Base-by-base conservation (phyloP, 176 grass and related monocot genomes). In the Cymbopogon citratus region DNA sequence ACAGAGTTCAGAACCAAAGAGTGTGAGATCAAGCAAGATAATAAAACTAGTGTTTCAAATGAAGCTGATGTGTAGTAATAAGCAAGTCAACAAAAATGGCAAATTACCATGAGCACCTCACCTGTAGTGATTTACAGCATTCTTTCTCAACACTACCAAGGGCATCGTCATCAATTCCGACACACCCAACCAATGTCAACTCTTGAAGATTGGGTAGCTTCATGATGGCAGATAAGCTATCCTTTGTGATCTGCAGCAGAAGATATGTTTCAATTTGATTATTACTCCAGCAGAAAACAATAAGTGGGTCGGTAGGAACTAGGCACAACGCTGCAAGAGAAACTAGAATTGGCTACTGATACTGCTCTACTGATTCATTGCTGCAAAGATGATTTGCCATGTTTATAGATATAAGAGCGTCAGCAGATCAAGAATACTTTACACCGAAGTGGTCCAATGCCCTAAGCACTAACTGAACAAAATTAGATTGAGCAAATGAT, bases 81-180 rank as follows among this genome's bases (percentile, higher is more conserved):
- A n/a, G 57, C 21, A 70, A 4, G 28, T 34, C 18, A 24, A 66
- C 34, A 1, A 12, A 73, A 73, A 27, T 3, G 35, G 19, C 7
- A 12, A 39, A 69, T 25, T 15, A 25, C 12, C 28, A 73, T 34
- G 26, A 23, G 59, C 81, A 88, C 91, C 91, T 89, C 86, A 97
- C 94, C 91, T 89, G 82, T 59, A 98, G 59, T 23, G 95, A 92
- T 77, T 84, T 98, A 63, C 75, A 89, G 86, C 81, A 91, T 23
- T 81, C 79, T 57, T 92, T 80, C 51, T 84, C 86, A 78, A 94
- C 66, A 52, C 41, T 80, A 51, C 25, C 3, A 33, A 94, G 83
- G 15, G 80, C 85, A 43, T 85, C 79, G 74, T 94, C 95, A 86
- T 94, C 86, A 18, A 98, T 87, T 15, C 84, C 85, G 15, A 84